Percentiles rank a stretch among this genome's conserved stretches.
Conservation (phyloP, 2,329 filamentous ascomycete genomes). For the Hymenoscyphus infarciens region DNA sequence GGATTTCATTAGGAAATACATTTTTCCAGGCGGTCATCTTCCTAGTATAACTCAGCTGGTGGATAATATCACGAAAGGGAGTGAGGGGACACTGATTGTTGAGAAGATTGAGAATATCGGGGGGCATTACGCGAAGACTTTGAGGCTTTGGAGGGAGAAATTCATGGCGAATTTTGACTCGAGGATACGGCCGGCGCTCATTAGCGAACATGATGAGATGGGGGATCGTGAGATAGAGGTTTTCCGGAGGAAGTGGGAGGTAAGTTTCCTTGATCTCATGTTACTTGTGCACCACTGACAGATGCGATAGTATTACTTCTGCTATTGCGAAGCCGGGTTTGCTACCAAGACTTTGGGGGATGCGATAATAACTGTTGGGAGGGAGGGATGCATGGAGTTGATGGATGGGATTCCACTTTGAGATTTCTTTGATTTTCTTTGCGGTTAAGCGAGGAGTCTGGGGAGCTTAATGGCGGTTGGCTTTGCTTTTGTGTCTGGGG, state of each 20-base stretch:
- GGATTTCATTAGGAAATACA: constrained; percentile 74
- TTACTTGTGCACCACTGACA: no score
- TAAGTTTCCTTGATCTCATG: no score
- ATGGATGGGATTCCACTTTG: constrained; percentile 67
- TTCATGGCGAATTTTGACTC: constrained; percentile 61
- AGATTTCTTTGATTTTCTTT: constrained; percentile 16
- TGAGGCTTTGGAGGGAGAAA: constrained; percentile 64
- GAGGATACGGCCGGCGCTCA: constrained; percentile 57
- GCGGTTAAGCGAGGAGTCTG: no score
- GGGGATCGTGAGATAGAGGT: constrained; percentile 60
- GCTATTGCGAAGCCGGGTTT: constrained; percentile 72
- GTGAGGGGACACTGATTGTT: constrained; percentile 59
- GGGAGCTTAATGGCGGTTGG: constrained; percentile 9
- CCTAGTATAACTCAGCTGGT: constrained; percentile 56
- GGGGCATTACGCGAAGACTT: constrained; percentile 67
- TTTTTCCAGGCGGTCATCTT: constrained; percentile 74
- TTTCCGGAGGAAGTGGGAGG: constrained; percentile 70
- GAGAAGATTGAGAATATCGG: constrained; percentile 70
- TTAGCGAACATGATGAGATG: constrained; percentile 55
- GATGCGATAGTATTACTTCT: constrained; percentile 62
- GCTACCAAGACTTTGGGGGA: constrained; percentile 68
- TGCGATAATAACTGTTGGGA: constrained; percentile 65
- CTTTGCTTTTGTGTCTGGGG: background rate
- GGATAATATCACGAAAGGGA: constrained; percentile 57
- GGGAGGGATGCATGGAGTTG: constrained; percentile 52